Percentiles rank a stretch among this genome's conserved stretches.
These are phyloP conservation scores for Shiraia sp. DNA, from an alignment of 2,329 filamentous ascomycete species.

Conservation along the genomic window DNA sequence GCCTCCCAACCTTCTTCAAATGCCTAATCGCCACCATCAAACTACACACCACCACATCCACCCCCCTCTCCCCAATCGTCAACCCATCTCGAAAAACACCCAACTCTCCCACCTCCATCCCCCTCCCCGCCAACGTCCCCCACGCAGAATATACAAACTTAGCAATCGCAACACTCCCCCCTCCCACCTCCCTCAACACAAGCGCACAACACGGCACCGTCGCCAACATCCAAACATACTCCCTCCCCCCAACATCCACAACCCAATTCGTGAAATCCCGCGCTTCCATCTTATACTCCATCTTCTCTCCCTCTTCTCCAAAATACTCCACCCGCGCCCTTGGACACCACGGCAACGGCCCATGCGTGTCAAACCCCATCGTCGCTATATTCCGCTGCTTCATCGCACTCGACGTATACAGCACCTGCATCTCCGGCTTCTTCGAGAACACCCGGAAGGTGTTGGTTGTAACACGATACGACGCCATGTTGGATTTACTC, in stretches of 20 bases:
- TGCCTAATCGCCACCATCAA: slow-evolving; percentile 31
- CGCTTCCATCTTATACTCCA: slow-evolving; percentile 33
- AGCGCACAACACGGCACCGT: slow-evolving; percentile 25
- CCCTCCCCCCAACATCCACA: slow-evolving; percentile 13
- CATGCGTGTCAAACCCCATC: slow-evolving; percentile 33
- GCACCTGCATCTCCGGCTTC: slow-evolving; percentile 37
- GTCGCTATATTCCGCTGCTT: slow-evolving; percentile 27
- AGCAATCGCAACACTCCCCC: slow-evolving; percentile 27
- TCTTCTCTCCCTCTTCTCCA: slow-evolving; percentile 8
- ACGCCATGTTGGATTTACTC: slow-evolving; percentile 10
- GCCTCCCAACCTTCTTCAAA: slow-evolving; percentile 33
- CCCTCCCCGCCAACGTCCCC: slow-evolving; percentile 29
- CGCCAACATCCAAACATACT: slow-evolving; percentile 31
- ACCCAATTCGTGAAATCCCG: slow-evolving; percentile 37
- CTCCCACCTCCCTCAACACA: slow-evolving; percentile 20
- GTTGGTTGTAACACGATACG: slow-evolving; percentile 33
- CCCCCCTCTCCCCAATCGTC: slow-evolving; percentile 23
- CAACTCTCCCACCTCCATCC: slow-evolving; percentile 34
- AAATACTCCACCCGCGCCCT: slow-evolving; percentile 31
- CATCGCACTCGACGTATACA: slow-evolving; percentile 20
- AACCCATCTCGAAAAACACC: slow-evolving; percentile 29
- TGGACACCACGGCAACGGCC: slow-evolving; percentile 39
- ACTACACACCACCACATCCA: slow-evolving; percentile 33
- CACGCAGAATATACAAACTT: slow-evolving; percentile 35
- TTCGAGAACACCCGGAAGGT: slow-evolving; percentile 35